Base-by-base conservation (phyloP, 1,284 basidiomycete genomes). In the Cryptococcus neoformans region DNA sequence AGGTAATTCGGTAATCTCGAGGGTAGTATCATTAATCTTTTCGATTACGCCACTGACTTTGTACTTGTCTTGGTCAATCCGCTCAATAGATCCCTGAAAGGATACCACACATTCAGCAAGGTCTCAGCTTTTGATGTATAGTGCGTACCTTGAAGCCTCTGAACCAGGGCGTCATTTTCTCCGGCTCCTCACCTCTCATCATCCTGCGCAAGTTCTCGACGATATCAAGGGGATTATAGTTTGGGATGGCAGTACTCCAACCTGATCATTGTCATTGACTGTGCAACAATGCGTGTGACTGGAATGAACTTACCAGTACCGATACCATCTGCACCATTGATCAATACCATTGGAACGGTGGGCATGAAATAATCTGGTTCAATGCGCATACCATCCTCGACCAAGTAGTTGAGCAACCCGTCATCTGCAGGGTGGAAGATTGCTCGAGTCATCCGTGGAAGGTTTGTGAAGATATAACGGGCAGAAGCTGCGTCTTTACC, bases 311-410 rank as follows among this genome's bases (percentile, higher is more conserved):
- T 58, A 87, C 90, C 93, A 51, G 96, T 99, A 54, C 96, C 96
- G 69, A 99, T 99, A 80, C 96, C 96, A 67, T 98, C 94, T 12
- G 90, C 87, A 12, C 96, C 96, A 69, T 99, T 99, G 72, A 99
- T 79, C 46, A 99, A 82, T 0, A 98, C 83, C 77, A 96, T 82
- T 0, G 96, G 96, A 0, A 98, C 70, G 17, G 93, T 80, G 14
- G 96, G 95, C 76, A 98, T 83, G 74, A 96, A 99, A 80, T 87
- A 98, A 68, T 94, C 91, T 0, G 96, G 96, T 76, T 99, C 96
- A 64, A 99, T 92, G 55, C 80, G 75, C 59, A 85, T 81, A 35
- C 91, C 92, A 57, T 99, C 96, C 54, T 99, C 96, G 67, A 85
- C 87, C 63, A 92, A 84, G 69, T 88, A 87, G 35, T 83, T 88